A percentile compares a stretch with the other conserved stretches of the same genome.
Evolutionary conservation across 2,329 filamentous ascomycete species (phyloP).

Genomic region (Didymella segeticola): DNA sequence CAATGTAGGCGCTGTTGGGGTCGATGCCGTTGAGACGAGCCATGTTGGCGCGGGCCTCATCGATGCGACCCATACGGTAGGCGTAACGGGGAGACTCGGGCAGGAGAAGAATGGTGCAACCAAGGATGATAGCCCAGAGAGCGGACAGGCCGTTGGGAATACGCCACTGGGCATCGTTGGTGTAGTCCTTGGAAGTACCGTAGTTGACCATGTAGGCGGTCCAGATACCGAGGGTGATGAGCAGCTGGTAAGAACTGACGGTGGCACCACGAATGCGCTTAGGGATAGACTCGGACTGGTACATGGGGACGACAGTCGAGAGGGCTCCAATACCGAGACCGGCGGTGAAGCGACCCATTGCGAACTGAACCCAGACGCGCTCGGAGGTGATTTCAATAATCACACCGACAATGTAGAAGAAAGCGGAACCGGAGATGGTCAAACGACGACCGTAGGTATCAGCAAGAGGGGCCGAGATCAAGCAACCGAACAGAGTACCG

Average conservation of each 20-base stretch:
- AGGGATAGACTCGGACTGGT: slow-evolving; percentile 71
- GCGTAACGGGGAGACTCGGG: slow-evolving; percentile 65
- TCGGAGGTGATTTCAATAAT: slow-evolving; percentile 69
- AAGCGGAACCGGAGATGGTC: slow-evolving; percentile 66
- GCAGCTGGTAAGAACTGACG: slow-evolving; percentile 69
- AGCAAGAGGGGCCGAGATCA: slow-evolving; percentile 64
- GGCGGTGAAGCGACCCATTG: slow-evolving; percentile 67
- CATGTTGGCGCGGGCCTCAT: slow-evolving; percentile 60
- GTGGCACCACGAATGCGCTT: slow-evolving; percentile 69
- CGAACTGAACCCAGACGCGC: slow-evolving; percentile 68
- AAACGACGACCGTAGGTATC: slow-evolving; percentile 67
- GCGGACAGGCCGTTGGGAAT: slow-evolving; percentile 68
- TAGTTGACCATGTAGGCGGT: slow-evolving; percentile 62
- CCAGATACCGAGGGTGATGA: slow-evolving; percentile 73
- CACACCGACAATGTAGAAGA: slow-evolving; percentile 70
- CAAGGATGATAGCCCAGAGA: slow-evolving; percentile 62
- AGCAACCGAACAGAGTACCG: slow-evolving; percentile 76
- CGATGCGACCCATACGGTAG: slow-evolving; percentile 60
- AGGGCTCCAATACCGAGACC: slow-evolving; percentile 71
- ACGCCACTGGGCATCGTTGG: slow-evolving; percentile 65
- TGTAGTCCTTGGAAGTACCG: slow-evolving; percentile 60
- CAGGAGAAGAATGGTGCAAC: slow-evolving; percentile 61
- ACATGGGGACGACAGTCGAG: slow-evolving; percentile 65
- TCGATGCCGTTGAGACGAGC: slow-evolving; percentile 62
- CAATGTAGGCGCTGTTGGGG: slow-evolving; percentile 60